Evolutionary conservation across 805 yeast species (phyloP), one percentile per base, ranked within the genome.

Genomic region (Kodamaea kaohsiungensis): DNA sequence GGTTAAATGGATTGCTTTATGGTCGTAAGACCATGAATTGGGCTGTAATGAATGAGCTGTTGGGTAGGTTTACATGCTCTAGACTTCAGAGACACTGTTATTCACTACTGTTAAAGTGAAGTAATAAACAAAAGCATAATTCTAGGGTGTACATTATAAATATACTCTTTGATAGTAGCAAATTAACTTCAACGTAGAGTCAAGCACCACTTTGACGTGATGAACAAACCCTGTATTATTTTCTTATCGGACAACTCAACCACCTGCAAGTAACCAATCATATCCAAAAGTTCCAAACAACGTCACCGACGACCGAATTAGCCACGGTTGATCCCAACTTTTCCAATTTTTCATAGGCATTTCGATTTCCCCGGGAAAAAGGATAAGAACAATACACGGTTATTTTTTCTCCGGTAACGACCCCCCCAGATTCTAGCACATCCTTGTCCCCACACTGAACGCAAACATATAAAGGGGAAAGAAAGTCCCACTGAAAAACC

Each of bases 351-450:
- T 48, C 51, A 48, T 48, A 48, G 40, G 51, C 51, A 48, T 16
- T 30, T 46, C 16, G 18, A 13, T n/a, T 33, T 19, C 33, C 46
- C 51, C 51, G 51, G 51, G 51, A 15, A 30, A 38, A 48, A 45
- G 51, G 51, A 48, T 17, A 5, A 30, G 10, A 8, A 12, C 35
- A 30, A 30, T 8, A 30, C 22, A 15, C 15, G 19, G 12, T 17
- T 45, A 17, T 37, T 38, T 48, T 48, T 48, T 35, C 49, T n/a
- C 51, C 43, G 51, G 51, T 22, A 48, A 48, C 30, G 18, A 45
- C 40, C 46, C 51, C 51, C 51, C 51, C 51, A 19, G 46, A 39
- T 33, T 30, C 42, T 10, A 19, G 15, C 46, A 35, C 35, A 30
- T 30, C 35, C 35, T 30, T 30, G 35, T 30, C 35, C 35, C 35